A percentile compares a stretch with the other conserved stretches of the same genome.
Conservation (phyloP, 2,329 filamentous ascomycete species). For the Emmonsiellopsis sp. region DNA sequence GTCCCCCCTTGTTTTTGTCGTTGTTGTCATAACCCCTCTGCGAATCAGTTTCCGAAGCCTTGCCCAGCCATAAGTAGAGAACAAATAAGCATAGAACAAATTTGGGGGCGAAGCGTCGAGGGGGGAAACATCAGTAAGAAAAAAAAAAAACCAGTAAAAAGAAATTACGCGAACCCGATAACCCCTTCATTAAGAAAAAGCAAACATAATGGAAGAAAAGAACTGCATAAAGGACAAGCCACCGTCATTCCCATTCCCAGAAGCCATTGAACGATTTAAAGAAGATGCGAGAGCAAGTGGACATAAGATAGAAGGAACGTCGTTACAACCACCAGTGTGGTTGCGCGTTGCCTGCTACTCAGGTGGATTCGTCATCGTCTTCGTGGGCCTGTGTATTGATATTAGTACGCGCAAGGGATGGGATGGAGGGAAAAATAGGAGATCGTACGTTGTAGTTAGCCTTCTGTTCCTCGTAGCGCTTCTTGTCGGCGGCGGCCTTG, state of each 20-base stretch:
- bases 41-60: too few species aligned
- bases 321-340: neutral
- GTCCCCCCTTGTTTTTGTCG: neutral
- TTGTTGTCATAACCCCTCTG: neutral
- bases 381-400: conserved; percentile 9
- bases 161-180: neutral
- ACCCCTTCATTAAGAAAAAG: neutral
- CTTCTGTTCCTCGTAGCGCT: conserved; percentile 98
- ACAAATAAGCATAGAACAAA: neutral
- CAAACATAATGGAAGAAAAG: neutral
- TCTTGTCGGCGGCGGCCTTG: conserved; percentile 96
- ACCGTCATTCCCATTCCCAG: conserved; percentile 9
- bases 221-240: conserved; percentile 8
- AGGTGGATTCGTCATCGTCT: conserved; percentile 14
- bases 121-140: neutral
- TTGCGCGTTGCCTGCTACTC: neutral
- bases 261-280: conserved; percentile 6
- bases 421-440: neutral
- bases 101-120: neutral
- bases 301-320: conserved; percentile 3
- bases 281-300: neutral
- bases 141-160: neutral
- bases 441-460: conserved; percentile 74
- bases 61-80: too few species aligned
- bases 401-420: conserved; percentile 7